Evolutionary conservation across 2,329 filamentous ascomycete species (phyloP).

Genomic region (Plenodomus biglobosus): DNA sequence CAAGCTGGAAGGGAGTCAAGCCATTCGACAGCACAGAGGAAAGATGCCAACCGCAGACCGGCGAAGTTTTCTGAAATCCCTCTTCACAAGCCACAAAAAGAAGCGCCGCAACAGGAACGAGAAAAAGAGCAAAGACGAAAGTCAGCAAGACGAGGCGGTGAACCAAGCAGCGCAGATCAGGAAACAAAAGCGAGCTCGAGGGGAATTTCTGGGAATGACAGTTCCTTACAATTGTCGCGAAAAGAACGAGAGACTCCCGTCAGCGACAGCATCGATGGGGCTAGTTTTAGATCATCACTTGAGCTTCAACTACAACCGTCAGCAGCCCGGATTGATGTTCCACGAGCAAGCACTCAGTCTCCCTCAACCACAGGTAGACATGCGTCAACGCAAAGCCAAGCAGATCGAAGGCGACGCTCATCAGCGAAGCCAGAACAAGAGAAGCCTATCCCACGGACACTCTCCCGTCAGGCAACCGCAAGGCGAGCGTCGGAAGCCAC

Average conservation of each 20-base stretch:
- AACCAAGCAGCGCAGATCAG: background rate
- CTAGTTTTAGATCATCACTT: slow-evolving; percentile 2
- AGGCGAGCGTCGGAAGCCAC: slow-evolving; percentile 1
- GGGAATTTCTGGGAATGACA: slow-evolving; percentile 9
- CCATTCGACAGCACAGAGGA: background rate
- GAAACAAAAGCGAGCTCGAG: background rate
- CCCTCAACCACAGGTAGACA: background rate
- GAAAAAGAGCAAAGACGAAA: background rate
- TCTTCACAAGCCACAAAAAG: slow-evolving; percentile 5
- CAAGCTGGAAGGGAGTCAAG: background rate
- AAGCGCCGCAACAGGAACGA: slow-evolving; percentile 8
- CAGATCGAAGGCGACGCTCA: no score
- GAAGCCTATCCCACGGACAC: slow-evolving; percentile 1
- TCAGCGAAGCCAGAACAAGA: background rate
- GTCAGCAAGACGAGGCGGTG: slow-evolving; percentile 2
- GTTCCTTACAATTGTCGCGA: background rate
- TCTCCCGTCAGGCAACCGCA: slow-evolving; percentile 1
- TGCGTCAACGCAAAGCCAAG: background rate
- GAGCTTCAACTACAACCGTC: background rate
- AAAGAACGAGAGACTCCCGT: background rate
- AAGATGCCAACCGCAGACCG: background rate
- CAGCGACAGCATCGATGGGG: slow-evolving; percentile 7
- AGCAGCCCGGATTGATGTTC: background rate
- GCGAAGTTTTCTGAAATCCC: slow-evolving; percentile 5
- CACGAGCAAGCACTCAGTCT: background rate